Base-by-base conservation (phyloP, 1,139 yeast species). In the Yamadazyma diospyri region DNA sequence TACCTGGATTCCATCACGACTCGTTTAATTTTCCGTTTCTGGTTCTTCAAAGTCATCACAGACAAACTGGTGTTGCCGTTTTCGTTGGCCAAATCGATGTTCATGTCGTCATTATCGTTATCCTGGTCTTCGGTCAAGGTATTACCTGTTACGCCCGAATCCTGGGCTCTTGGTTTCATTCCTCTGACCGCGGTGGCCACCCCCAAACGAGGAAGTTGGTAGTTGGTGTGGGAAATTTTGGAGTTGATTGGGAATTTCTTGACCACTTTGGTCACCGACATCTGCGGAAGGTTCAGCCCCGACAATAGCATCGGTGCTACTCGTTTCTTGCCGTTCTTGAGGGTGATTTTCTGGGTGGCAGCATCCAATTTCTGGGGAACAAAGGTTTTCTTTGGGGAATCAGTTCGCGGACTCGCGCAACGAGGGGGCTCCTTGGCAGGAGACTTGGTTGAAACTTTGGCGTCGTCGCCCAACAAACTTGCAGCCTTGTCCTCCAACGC, bases 271-370 rank as follows among this genome's bases (percentile, higher is more conserved):
- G 31, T 22, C 5, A 33, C 23, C 9, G 34, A 26, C 6, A 27
- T 17, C 6, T 29, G 40, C 22, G 23, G 25, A 9, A 69, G 46
- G 1, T 78, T 61, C 35, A 34, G 38, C 1, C 74, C 55, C 0
- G 89, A 75, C 2, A 89, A 72, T n/a, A 89, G 61, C 34, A 81
- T 69, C 1, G 98, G 97, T 0, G 95, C 78, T 2, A 92, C 92
- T 42, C 97, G 64, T 47, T 88, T 88, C 50, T 80, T 82, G 10
- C 97, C 97, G 27, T 82, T 76, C 48, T 83, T 84, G 6, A 81
- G 65, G 2, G 84, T 73, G 3, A 80, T 66, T 20, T 46, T 53
- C 23, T 55, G 64, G 3, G 47, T 46, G 13, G 27, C 15, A 2
- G 23, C 8, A 11, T 32, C 23, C 13, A 20, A 12, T 11, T 13